Percentiles rank a stretch among this genome's conserved stretches.
phyloP scores from a whole-genome alignment of 495 filamentous ascomycete species.

The Hyaloscypha variabilis region DNA sequence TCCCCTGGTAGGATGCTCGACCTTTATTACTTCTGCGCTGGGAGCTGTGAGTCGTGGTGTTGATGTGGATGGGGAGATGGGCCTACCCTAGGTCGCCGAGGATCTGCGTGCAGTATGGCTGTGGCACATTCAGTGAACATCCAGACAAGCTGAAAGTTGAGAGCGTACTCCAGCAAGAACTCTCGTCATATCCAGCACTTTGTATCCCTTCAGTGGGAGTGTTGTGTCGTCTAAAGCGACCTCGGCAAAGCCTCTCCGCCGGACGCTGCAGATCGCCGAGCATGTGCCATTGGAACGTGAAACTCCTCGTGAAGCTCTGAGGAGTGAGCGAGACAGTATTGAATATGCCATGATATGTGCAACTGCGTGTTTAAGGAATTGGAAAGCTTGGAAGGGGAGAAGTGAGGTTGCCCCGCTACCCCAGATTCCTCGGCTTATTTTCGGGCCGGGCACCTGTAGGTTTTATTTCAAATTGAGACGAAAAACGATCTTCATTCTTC shows the following conservation, averaged over 20 bases:
- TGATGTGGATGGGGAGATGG: background rate
- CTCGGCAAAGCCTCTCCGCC: slow-evolving; percentile 22
- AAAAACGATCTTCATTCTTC: background rate
- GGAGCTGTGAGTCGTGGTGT: slow-evolving; percentile 30
- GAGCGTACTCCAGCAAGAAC: slow-evolving; percentile 87
- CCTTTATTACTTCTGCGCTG: slow-evolving; percentile 95
- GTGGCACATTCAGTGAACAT: slow-evolving; percentile 19
- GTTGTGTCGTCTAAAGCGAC: slow-evolving; percentile 26
- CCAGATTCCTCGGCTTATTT: slow-evolving; percentile 3
- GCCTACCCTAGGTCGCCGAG: slow-evolving; percentile 90
- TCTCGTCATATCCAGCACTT: slow-evolving; percentile 94
- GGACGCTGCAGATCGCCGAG: slow-evolving; percentile 10
- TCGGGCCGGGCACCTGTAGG: background rate
- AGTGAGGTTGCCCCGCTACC: background rate
- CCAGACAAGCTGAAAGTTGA: background rate
- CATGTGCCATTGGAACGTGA: slow-evolving; percentile 11
- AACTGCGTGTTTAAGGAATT: background rate
- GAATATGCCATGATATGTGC: slow-evolving; percentile 1
- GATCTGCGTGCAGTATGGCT: slow-evolving; percentile 99
- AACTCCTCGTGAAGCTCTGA: slow-evolving; percentile 23
- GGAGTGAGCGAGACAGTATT: background rate
- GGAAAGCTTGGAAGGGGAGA: background rate
- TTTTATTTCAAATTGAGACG: background rate
- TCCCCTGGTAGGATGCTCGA: slow-evolving; percentile 89
- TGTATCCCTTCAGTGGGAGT: slow-evolving; percentile 78